Evolutionary conservation across 805 yeast species (phyloP).

Genomic region (Candida verbasci): DNA sequence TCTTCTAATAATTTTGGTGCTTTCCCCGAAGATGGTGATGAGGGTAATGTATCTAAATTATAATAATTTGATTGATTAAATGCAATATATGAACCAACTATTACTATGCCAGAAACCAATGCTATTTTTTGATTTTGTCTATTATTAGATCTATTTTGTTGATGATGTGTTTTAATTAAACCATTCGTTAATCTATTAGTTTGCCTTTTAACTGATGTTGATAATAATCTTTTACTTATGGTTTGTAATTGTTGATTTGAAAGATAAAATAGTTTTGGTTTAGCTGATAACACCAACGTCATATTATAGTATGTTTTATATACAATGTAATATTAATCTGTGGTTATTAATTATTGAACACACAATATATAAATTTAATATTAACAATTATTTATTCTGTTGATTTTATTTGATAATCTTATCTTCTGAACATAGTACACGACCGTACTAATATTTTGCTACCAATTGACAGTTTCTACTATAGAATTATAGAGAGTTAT

Average conservation of each 20-base stretch:
- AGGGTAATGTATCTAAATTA: constrained; percentile 36
- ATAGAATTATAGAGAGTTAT: no score
- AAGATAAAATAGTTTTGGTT: constrained; percentile 15
- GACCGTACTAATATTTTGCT: no score
- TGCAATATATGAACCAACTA: constrained; percentile 40
- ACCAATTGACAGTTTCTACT: no score
- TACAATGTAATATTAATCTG: no score
- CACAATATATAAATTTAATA: no score
- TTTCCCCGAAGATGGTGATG: background rate
- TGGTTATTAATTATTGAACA: no score
- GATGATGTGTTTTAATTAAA: constrained; percentile 1
- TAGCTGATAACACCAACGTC: constrained; percentile 17
- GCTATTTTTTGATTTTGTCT: constrained; percentile 31
- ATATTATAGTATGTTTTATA: no score
- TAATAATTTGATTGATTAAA: constrained; percentile 38
- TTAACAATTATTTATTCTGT: no score
- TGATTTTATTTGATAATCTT: no score
- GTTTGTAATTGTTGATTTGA: constrained; percentile 14
- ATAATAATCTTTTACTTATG: constrained; percentile 8
- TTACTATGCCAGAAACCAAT: constrained; percentile 35
- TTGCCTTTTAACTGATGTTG: constrained; percentile 8
- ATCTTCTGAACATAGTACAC: no score
- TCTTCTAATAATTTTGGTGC: constrained; percentile 3
- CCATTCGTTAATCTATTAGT: background rate
- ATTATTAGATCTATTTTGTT: background rate